Evolutionary conservation across 176 grass and related monocot genomes (phyloP).

Genomic region (Bromus sterilis): DNA sequence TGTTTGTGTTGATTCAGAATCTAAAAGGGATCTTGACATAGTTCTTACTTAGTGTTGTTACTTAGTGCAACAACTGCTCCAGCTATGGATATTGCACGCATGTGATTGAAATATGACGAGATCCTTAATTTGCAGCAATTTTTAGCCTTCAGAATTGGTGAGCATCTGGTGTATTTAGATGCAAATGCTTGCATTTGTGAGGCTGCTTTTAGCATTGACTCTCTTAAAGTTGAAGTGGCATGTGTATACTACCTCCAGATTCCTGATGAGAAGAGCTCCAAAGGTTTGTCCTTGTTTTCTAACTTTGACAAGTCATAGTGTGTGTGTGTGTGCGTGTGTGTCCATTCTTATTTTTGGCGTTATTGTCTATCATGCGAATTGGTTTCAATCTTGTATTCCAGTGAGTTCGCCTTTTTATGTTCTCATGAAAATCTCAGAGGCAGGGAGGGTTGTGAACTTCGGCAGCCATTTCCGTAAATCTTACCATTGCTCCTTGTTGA

Average conservation of each 20-base stretch:
- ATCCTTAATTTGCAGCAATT: constrained; percentile 38
- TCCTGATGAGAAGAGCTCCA: constrained; percentile 58
- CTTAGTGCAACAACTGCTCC: background rate
- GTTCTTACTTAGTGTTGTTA: background rate
- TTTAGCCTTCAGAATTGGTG: constrained; percentile 64
- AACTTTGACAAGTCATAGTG: background rate
- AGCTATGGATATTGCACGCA: background rate
- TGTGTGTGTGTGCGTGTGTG: too few species aligned
- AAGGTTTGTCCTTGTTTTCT: constrained; percentile 40
- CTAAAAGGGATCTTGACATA: background rate
- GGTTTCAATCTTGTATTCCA: background rate
- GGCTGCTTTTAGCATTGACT: constrained; percentile 42
- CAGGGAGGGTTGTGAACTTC: background rate
- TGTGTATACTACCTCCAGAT: constrained; percentile 82
- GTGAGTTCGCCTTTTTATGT: background rate
- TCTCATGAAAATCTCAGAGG: background rate
- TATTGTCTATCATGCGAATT: background rate
- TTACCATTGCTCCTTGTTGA: background rate
- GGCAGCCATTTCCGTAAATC: background rate
- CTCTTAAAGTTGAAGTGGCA: constrained; percentile 82
- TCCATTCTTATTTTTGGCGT: background rate
- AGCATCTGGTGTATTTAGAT: constrained; percentile 61
- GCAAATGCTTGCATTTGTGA: constrained; percentile 37
- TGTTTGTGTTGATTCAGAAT: background rate
- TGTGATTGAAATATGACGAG: constrained; percentile 25